A percentile compares a stretch with the other conserved stretches of the same genome.
Conservation (phyloP, 306 rosid species). For the Cucumis sativus region DNA sequence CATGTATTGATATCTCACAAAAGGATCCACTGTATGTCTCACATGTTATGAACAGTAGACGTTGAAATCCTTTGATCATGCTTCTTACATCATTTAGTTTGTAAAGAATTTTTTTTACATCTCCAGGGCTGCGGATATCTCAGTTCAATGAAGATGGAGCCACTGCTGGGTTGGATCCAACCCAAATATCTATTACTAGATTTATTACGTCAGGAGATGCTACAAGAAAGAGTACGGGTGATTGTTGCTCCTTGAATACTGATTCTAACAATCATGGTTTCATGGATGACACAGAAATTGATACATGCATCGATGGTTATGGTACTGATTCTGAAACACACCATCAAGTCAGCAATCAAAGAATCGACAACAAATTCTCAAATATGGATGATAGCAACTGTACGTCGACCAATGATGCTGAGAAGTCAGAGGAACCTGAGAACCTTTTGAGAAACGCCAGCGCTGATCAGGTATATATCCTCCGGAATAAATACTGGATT, state of each 20-base stretch:
- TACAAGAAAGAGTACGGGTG: conserved; percentile 18
- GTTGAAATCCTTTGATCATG: conserved; percentile 7
- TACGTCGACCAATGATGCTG: conserved; percentile 14
- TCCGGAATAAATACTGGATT: neutral
- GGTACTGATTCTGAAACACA: conserved; percentile 21
- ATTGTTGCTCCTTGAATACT: conserved; percentile 17
- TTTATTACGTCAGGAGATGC: conserved; percentile 45
- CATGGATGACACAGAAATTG: conserved; percentile 32
- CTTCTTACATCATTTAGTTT: conserved; percentile 5
- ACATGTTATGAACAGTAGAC: neutral
- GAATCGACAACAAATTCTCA: conserved; percentile 19
- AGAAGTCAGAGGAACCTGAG: conserved; percentile 20
- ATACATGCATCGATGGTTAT: conserved; percentile 16
- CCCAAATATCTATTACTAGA: conserved; percentile 56
- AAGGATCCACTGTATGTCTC: neutral
- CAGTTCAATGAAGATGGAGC: conserved; percentile 47
- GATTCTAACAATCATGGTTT: conserved; percentile 10
- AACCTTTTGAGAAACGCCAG: conserved; percentile 2
- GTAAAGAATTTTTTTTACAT: conserved; percentile 13
- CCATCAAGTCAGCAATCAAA: conserved; percentile 16
- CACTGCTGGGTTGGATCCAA: conserved; percentile 41
- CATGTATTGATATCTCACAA: neutral
- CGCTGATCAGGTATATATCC: conserved; percentile 12
- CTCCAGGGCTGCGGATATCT: conserved; percentile 72
- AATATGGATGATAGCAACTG: conserved; percentile 20